Conservation (phyloP, 2,329 filamentous ascomycete species). For the Hymenoscyphus fructigenus region DNA sequence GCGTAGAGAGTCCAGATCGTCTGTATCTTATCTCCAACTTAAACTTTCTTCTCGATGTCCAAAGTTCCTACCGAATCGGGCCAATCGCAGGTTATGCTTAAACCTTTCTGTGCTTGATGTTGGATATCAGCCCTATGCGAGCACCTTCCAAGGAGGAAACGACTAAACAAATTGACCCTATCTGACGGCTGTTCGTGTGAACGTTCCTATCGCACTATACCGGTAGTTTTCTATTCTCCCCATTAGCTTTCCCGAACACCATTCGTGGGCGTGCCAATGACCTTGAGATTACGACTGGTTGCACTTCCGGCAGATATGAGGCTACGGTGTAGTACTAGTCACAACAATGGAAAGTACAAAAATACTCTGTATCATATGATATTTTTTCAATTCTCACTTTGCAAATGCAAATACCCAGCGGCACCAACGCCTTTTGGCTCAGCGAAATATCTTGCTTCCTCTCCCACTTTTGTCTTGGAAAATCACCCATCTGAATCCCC, state of each 20-base stretch:
- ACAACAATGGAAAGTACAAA: background rate
- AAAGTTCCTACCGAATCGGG: background rate
- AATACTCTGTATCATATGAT: background rate
- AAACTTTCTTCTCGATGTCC: background rate
- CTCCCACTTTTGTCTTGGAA: background rate
- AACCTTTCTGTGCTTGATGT: background rate
- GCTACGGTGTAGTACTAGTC: background rate
- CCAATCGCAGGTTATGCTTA: background rate
- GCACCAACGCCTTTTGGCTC: background rate
- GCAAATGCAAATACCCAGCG: background rate
- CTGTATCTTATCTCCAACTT: background rate
- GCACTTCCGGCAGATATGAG: background rate
- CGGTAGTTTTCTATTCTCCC: background rate
- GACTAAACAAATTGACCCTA: background rate
- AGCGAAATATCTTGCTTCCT: background rate
- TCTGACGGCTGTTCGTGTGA: background rate
- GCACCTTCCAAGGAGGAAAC: background rate
- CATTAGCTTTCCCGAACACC: background rate
- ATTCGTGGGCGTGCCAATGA: background rate
- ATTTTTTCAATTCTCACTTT: background rate
- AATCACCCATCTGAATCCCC: background rate
- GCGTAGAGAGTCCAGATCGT: background rate
- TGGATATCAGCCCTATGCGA: background rate
- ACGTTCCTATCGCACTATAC: background rate
- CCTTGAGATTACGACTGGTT: background rate